Evolutionary conservation across 371 early-diverging fungal species (phyloP).

Genomic region (Fennellomyces sp.): DNA sequence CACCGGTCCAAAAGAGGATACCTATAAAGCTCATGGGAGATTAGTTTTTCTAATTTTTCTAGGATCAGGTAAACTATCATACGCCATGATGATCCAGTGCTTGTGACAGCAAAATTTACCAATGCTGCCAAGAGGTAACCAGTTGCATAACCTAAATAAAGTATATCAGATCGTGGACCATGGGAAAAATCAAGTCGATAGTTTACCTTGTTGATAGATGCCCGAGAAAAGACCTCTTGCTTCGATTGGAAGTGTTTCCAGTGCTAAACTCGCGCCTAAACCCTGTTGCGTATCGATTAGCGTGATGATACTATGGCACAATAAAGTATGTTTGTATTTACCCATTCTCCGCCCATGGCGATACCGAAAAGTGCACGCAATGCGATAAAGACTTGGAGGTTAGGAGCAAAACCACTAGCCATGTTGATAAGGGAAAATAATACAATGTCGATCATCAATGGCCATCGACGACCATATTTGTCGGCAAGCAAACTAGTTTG

Average conservation of each 20-base stretch:
- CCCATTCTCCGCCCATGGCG: constrained; percentile 80
- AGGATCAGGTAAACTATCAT: too few species aligned
- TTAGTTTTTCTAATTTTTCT: too few species aligned
- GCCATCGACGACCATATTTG: constrained; percentile 68
- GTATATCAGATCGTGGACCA: too few species aligned
- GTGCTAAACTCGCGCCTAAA: constrained; percentile 70
- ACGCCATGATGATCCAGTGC: constrained; percentile 59
- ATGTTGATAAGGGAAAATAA: constrained; percentile 68
- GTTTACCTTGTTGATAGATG: constrained; percentile 66
- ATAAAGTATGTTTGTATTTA: constrained; percentile 11
- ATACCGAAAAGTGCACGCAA: constrained; percentile 72
- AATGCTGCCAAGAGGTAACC: constrained; percentile 64
- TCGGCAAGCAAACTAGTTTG: constrained; percentile 55
- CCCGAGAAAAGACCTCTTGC: constrained; percentile 75
- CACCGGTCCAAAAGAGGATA: constrained; percentile 71
- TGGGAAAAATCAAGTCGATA: neutral
- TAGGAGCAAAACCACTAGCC: constrained; percentile 68
- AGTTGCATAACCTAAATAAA: constrained; percentile 59
- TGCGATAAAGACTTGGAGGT: constrained; percentile 45
- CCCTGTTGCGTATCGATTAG: constrained; percentile 35
- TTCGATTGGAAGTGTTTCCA: constrained; percentile 70
- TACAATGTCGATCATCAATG: constrained; percentile 68
- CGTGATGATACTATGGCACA: neutral
- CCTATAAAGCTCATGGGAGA: too few species aligned
- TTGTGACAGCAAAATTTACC: constrained; percentile 52